Evolutionary conservation across 140 eudicot genomes (phyloP).

Genomic region (Bidens hawaiensis): DNA sequence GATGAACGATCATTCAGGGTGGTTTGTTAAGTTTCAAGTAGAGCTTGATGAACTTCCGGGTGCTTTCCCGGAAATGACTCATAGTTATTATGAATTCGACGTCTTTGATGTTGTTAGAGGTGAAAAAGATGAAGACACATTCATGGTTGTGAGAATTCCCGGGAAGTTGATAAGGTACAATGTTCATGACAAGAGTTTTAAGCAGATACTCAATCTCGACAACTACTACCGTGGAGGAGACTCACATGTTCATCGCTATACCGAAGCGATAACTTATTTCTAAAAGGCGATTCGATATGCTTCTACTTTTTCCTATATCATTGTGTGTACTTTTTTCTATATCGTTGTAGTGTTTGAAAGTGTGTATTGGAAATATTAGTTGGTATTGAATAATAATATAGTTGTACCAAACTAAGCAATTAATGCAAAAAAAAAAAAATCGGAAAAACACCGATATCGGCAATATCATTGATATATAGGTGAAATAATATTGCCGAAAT

Average conservation of each 20-base stretch:
- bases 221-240: neutral
- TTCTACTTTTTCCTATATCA: no score
- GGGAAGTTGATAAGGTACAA: neutral
- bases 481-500: no score
- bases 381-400: neutral
- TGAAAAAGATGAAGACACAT: neutral
- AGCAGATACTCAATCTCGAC: neutral
- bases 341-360: neutral
- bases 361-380: neutral
- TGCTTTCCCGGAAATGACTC: constrained; percentile 8
- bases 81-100: neutral
- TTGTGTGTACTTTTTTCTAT: no score
- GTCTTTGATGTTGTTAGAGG: neutral
- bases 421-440: no score
- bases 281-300: neutral
- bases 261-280: neutral
- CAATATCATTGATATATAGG: no score
- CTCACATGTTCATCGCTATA: neutral
- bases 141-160: neutral
- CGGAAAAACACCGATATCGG: no score
- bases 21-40: constrained; percentile 30
- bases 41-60: constrained; percentile 3
- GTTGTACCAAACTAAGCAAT: no score
- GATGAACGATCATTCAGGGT: constrained; percentile 24
- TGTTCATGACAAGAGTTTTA: neutral